These are phyloP conservation scores for Beauveria rudraprayagi DNA, from an alignment of 2,329 filamentous ascomycete species.

Conservation along the genomic window DNA sequence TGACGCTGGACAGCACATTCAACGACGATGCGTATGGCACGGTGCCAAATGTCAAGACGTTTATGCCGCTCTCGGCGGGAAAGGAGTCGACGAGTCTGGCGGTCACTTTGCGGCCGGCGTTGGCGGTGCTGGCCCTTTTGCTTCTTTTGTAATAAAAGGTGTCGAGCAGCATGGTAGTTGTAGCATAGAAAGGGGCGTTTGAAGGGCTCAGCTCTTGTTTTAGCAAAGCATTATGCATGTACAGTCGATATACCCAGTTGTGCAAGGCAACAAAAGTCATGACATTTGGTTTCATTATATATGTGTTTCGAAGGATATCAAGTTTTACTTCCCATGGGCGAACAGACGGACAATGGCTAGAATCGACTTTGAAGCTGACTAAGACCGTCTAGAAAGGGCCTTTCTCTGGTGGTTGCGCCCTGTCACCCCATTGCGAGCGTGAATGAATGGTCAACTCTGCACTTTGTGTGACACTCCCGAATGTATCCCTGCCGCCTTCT, in stretches of 20 bases:
- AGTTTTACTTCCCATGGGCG: no score
- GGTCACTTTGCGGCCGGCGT: background rate
- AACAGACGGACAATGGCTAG: no score
- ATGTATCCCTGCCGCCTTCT: background rate
- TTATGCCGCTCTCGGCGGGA: background rate
- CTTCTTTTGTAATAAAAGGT: background rate
- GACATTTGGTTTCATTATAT: background rate
- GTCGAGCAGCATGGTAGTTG: background rate
- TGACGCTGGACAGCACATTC: slow-evolving; percentile 48
- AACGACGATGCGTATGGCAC: slow-evolving; percentile 41
- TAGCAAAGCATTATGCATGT: background rate
- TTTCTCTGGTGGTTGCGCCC: background rate
- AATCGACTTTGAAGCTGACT: background rate
- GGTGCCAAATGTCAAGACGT: slow-evolving; percentile 23
- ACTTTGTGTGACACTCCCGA: background rate
- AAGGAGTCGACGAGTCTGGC: background rate
- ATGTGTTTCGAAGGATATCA: no score
- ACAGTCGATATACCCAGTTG: background rate
- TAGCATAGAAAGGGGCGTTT: background rate
- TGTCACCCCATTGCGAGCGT: background rate
- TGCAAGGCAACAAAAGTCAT: background rate
- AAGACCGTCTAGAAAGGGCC: background rate
- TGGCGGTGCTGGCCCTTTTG: background rate
- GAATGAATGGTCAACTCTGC: background rate
- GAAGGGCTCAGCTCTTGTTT: background rate